Evolutionary conservation across 495 filamentous ascomycete genomes (phyloP).

Genomic region (Neurospora hispaniola): DNA sequence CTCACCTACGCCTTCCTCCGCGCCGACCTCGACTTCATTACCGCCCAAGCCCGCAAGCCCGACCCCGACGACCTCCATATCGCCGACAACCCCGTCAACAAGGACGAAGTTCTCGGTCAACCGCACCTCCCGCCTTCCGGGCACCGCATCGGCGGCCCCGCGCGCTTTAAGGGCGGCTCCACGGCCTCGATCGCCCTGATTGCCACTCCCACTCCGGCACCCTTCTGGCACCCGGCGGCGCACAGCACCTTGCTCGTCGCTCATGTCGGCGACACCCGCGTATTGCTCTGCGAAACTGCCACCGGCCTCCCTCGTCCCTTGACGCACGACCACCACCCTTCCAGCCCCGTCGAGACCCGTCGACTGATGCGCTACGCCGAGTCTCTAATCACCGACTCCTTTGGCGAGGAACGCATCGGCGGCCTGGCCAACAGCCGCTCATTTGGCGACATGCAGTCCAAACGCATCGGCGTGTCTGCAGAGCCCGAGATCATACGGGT

Average conservation of each 20-base stretch:
- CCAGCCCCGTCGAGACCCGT: conserved; percentile 68
- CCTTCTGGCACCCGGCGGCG: conserved; percentile 88
- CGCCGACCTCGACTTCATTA: conserved; percentile 86
- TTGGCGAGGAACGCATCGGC: conserved; percentile 91
- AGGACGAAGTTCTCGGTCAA: conserved; percentile 64
- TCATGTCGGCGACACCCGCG: conserved; percentile 87
- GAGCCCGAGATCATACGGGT: conserved; percentile 75
- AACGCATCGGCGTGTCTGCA: conserved; percentile 85
- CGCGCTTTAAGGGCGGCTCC: conserved; percentile 80
- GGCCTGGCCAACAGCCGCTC: conserved; percentile 88
- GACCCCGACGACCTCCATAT: conserved; percentile 55
- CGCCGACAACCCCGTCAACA: conserved; percentile 66
- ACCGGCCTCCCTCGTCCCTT: conserved; percentile 69
- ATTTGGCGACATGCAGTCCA: conserved; percentile 84
- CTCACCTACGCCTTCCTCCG: conserved; percentile 86
- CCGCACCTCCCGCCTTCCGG: conserved; percentile 45
- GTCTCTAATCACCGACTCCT: conserved; percentile 86
- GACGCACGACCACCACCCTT: conserved; percentile 84
- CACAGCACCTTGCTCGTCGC: conserved; percentile 75
- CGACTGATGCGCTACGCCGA: conserved; percentile 69
- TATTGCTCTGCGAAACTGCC: conserved; percentile 71
- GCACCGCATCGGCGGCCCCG: conserved; percentile 54
- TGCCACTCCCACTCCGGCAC: conserved; percentile 78
- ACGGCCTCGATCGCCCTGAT: conserved; percentile 84
- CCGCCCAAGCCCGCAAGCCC: conserved; percentile 65